phyloP scores from a whole-genome alignment of 768 basidiomycete genomes.

The Panaeolus papilionaceus region DNA sequence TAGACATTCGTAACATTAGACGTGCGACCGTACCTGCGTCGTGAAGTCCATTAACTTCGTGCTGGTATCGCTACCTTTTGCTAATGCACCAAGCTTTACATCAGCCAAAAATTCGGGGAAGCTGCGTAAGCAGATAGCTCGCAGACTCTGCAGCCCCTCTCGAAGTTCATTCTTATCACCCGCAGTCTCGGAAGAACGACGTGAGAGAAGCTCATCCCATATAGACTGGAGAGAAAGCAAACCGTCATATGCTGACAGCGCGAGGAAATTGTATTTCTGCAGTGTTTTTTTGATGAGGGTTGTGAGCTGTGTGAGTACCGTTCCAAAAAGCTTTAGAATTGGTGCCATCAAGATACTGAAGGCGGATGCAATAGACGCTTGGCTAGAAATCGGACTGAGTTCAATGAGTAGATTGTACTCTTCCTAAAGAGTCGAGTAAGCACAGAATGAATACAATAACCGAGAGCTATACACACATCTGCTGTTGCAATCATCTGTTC shows the following conservation, averaged over 20 bases:
- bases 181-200: constrained; percentile 50
- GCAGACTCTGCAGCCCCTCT: constrained; percentile 68
- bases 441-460: constrained; percentile 8
- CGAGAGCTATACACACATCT: constrained; percentile 50
- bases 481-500: constrained; percentile 67
- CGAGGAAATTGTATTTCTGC: constrained; percentile 83
- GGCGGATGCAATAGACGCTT: constrained; percentile 58
- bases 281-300: constrained; percentile 76
- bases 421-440: constrained; percentile 44
- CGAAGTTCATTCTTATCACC: constrained; percentile 70
- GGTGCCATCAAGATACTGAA: constrained; percentile 69
- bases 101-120: constrained; percentile 88
- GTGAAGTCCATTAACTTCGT: constrained; percentile 71
- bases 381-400: constrained; percentile 63
- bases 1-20: background rate
- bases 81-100: constrained; percentile 66
- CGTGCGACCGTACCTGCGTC: constrained; percentile 46
- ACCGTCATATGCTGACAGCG: constrained; percentile 70
- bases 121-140: constrained; percentile 75
- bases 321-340: constrained; percentile 67
- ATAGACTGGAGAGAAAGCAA: constrained; percentile 60
- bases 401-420: constrained; percentile 72
- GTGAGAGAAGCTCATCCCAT: constrained; percentile 71
- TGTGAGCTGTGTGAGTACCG: constrained; percentile 67
- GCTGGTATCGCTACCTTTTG: constrained; percentile 64